Percentiles rank a stretch among this genome's conserved stretches.
Evolutionary conservation across 2,329 filamentous ascomycete species (phyloP).

Genomic region (Pseudonectria foliicola): DNA sequence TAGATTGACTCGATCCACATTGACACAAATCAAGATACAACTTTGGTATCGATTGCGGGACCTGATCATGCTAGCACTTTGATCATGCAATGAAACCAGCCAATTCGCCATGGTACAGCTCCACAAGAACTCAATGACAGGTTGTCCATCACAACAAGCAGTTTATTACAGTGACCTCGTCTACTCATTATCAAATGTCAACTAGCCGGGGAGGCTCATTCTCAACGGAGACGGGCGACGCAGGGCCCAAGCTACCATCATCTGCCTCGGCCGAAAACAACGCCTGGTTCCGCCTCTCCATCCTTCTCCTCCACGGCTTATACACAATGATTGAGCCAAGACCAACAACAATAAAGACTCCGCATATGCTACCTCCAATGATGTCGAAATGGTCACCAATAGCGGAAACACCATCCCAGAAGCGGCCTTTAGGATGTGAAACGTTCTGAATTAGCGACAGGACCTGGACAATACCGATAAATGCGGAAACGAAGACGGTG

Average conservation of each 20-base stretch:
- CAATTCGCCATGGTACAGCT: too few species aligned
- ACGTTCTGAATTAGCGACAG: slow-evolving; percentile 73
- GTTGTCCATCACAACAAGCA: too few species aligned
- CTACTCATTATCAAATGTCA: background rate
- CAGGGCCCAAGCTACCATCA: slow-evolving; percentile 4
- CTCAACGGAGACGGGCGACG: background rate
- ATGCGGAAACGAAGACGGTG: slow-evolving; percentile 74
- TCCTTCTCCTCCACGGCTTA: slow-evolving; percentile 62
- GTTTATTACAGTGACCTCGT: background rate
- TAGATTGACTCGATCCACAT: too few species aligned
- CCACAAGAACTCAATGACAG: too few species aligned
- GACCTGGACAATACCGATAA: slow-evolving; percentile 81
- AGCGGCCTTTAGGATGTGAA: slow-evolving; percentile 62
- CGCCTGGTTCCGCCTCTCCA: slow-evolving; percentile 23
- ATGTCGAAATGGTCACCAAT: slow-evolving; percentile 78
- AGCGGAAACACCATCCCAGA: slow-evolving; percentile 81
- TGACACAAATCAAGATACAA: too few species aligned
- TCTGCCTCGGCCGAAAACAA: slow-evolving; percentile 9
- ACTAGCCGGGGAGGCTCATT: background rate
- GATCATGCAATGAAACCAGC: too few species aligned
- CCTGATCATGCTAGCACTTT: too few species aligned
- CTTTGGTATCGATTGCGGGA: too few species aligned
- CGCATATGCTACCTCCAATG: slow-evolving; percentile 81
- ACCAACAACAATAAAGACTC: slow-evolving; percentile 73
- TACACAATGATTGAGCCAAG: slow-evolving; percentile 68